Base-by-base conservation (phyloP, 2,329 filamentous ascomycete genomes). In the Akanthomyces lecanii region DNA sequence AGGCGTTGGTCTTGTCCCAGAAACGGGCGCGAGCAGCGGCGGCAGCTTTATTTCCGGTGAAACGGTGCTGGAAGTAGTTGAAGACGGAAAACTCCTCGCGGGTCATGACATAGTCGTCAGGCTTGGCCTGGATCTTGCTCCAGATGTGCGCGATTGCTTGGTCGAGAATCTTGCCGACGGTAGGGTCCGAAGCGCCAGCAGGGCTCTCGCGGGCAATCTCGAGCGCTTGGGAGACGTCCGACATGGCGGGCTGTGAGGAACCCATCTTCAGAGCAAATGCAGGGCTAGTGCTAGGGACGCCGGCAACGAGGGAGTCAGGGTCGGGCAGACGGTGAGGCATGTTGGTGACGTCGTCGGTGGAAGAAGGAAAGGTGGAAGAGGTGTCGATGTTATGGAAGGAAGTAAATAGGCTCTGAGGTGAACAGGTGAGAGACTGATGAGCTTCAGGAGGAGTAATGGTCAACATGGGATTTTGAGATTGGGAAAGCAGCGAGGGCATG, bases 51-150 rank as follows among this genome's bases (percentile, higher is more conserved):
- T 82, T 74, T 64, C 84, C 83, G 36, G 78, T 73, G 71, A 89
- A 92, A 11, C 88, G 84, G 66, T 83, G 76, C 66, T 90, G 88
- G 74, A 89, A 94, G 75, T 89, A 94, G 79, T 95, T 96, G 84
- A 96, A 92, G 65, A 96, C 82, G 61, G 90, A 86, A 71, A 95
- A 96, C 76, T 96, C 91, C 74, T 91, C 86, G 66, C 83, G 80
- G 40, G 80, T 86, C 79, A 96, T 86, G 66, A 95, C 75, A 74
- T 94, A 96, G n/a, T 80, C 79, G 57, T 83, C 76, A 1, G 89
- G 89, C 38, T 88, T 78, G 4, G 80, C 78, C 69, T 87, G 77
- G 63, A 96, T 82, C 68, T 85, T 87, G 50, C 71, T 72, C 90
- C 90, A 94, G 66, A 93, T 84, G 66, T 83, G 79, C 1, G 76